Percentiles rank a stretch among this genome's conserved stretches.
phyloP scores from a whole-genome alignment of 805 yeast species.

The Saccharomycopsis fodiens region DNA sequence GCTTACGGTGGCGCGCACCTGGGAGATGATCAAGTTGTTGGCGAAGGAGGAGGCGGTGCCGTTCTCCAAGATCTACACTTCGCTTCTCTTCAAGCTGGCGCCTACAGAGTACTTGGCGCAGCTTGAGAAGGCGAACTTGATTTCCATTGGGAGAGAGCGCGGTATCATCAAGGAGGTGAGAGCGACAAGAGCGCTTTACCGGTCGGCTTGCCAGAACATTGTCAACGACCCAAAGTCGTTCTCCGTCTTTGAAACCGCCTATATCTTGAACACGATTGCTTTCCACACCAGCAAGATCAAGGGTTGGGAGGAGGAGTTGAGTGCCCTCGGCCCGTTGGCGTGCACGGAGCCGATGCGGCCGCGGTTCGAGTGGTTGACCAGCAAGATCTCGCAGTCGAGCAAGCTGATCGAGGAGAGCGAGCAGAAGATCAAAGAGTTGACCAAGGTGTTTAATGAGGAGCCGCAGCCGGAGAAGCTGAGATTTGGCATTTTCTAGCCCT shows the following conservation, averaged over 20 bases:
- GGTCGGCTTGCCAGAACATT: conserved; percentile 69
- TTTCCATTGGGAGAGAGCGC: conserved; percentile 63
- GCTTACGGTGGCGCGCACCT: conserved; percentile 75
- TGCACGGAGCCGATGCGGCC: conserved; percentile 48
- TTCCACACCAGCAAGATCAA: conserved; percentile 56
- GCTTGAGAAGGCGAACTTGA: conserved; percentile 73
- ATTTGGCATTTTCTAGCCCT: background rate
- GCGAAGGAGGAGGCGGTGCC: conserved; percentile 40
- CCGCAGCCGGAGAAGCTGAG: background rate
- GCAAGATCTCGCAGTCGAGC: conserved; percentile 59
- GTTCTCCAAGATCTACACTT: conserved; percentile 44
- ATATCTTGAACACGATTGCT: conserved; percentile 44
- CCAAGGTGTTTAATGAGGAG: background rate
- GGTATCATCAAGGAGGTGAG: conserved; percentile 61
- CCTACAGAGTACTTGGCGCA: conserved; percentile 53
- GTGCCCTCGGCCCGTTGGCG: conserved; percentile 43
- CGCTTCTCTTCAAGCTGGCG: conserved; percentile 52
- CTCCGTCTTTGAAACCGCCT: conserved; percentile 57
- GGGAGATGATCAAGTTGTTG: conserved; percentile 69
- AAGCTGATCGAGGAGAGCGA: conserved; percentile 42
- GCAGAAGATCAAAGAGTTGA: conserved; percentile 30
- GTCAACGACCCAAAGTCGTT: conserved; percentile 48
- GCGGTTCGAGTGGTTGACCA: conserved; percentile 59
- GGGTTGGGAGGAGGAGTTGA: conserved; percentile 65
- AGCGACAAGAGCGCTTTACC: conserved; percentile 80